Base-by-base conservation (phyloP, 768 basidiomycete genomes). In the Heimioporus sp. region DNA sequence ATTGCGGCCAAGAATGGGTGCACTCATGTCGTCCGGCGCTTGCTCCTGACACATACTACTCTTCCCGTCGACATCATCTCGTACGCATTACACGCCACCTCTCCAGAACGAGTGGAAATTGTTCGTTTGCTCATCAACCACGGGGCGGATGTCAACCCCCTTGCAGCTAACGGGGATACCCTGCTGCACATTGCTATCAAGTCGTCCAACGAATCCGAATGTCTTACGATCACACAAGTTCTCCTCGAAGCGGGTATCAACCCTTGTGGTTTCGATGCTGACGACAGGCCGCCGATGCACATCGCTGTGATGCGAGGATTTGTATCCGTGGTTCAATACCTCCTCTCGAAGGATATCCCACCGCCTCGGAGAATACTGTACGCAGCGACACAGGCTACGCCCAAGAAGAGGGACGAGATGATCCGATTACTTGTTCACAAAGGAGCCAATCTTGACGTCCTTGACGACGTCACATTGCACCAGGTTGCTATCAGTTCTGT, bases 161-260 rank as follows among this genome's bases (percentile, higher is more conserved):
- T 57, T 12, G 32, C 49, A 6, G 5, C 6, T 11, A 56, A 57
- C 13, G 56, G 56, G 5, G 54, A 57, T 20, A 51, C 56, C 8
- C 56, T 38, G 1, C 37, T 57, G 0, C 56, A 57, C 9, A 1
- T 56, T 2, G 48, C 44, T 3, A 39, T 56, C 32, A 40, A 7
- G 28, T 2, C 44, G 9, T 30, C 34, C 8, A 38, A 57, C 21
- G 56, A 57, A 16, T 40, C 19, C 10, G 12, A 12, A 4, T 57
- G 55, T 19, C 46, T 57, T 3, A 2, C 7, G 1, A 12, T 57
- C n/a, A 30, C 21, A 0, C 28, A 50, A 20, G 36, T 49, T 10
- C 55, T 56, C 15, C 21, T 55, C 12, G 21, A 38, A 0, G 47
- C 38, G 32, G 53, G 53, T 2, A 44, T 31, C 15, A 24, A 38